Evolutionary conservation across 495 filamentous ascomycete species (phyloP).

Genomic region (Aspergillus homomorphus): DNA sequence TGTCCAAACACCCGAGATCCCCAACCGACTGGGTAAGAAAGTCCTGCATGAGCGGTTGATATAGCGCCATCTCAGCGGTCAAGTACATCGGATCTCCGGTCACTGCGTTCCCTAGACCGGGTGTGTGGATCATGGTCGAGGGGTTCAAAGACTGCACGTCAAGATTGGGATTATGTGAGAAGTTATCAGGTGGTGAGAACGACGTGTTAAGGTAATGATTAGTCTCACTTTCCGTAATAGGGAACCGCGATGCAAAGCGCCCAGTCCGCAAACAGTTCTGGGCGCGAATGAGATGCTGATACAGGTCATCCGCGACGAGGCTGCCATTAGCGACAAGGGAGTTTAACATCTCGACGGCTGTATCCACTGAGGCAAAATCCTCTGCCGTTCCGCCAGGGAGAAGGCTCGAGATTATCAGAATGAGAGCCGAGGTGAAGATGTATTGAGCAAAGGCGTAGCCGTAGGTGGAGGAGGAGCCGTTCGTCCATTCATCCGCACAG

Average conservation of each 20-base stretch:
- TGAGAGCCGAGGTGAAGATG: constrained; percentile 29
- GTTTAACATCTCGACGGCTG: constrained; percentile 27
- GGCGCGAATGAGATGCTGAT: constrained; percentile 28
- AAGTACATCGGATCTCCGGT: constrained; percentile 6
- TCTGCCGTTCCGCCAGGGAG: constrained; percentile 17
- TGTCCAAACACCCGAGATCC: constrained; percentile 9
- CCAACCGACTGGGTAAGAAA: constrained; percentile 20
- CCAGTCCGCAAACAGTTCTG: constrained; percentile 2
- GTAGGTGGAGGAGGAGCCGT: constrained; percentile 31
- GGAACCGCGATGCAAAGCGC: too few species aligned
- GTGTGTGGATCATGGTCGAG: too few species aligned
- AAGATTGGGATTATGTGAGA: background rate
- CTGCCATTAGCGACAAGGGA: constrained; percentile 30
- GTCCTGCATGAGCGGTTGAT: constrained; percentile 31
- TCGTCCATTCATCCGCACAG: constrained; percentile 34
- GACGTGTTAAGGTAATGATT: too few species aligned
- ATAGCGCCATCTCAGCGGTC: constrained; percentile 27
- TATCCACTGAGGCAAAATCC: constrained; percentile 28
- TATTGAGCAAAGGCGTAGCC: constrained; percentile 37
- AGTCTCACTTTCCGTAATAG: too few species aligned
- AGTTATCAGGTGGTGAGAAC: constrained; percentile 1
- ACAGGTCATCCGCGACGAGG: constrained; percentile 31
- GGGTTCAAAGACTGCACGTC: too few species aligned
- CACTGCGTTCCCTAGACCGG: too few species aligned
- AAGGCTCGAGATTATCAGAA: constrained; percentile 32